These are phyloP conservation scores for Pseudogymnoascus pannorum DNA, from an alignment of 2,329 filamentous ascomycete genomes.

Conservation along the genomic window DNA sequence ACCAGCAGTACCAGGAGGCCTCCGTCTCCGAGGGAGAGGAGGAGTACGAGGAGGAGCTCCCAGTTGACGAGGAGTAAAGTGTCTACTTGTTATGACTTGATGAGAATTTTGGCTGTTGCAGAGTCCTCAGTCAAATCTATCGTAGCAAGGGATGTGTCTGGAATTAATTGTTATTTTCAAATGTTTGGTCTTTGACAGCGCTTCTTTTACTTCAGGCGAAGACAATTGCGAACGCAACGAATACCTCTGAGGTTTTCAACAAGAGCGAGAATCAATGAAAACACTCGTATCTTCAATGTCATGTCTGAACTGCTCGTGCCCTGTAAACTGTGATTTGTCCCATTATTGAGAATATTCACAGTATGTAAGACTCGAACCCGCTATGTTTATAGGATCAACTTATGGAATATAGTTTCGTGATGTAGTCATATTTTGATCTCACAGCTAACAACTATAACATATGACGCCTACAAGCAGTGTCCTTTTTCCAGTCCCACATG, in stretches of 20 bases:
- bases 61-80: slow-evolving; percentile 58
- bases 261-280: slow-evolving; percentile 7
- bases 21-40: slow-evolving; percentile 95
- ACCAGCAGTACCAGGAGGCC: slow-evolving; percentile 99
- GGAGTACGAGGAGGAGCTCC: slow-evolving; percentile 75
- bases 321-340: not conserved
- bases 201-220: not conserved
- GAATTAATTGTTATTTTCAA: slow-evolving; percentile 9
- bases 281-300: not conserved
- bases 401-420: slow-evolving; percentile 1
- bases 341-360: too few relatives aligned
- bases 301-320: not conserved
- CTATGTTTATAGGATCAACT: not conserved
- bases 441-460: slow-evolving; percentile 9
- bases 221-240: slow-evolving; percentile 6
- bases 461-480: slow-evolving; percentile 8
- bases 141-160: slow-evolving; percentile 5
- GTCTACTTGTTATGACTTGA: slow-evolving; percentile 8
- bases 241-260: slow-evolving; percentile 7
- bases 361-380: not conserved
- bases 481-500: slow-evolving; percentile 9
- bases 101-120: slow-evolving; percentile 6
- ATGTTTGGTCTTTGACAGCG: slow-evolving; percentile 6
- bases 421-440: slow-evolving; percentile 8
- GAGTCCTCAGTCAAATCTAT: slow-evolving; percentile 9